Evolutionary conservation across 805 yeast species (phyloP).

Genomic region (Jamesozyma jinghongensis): DNA sequence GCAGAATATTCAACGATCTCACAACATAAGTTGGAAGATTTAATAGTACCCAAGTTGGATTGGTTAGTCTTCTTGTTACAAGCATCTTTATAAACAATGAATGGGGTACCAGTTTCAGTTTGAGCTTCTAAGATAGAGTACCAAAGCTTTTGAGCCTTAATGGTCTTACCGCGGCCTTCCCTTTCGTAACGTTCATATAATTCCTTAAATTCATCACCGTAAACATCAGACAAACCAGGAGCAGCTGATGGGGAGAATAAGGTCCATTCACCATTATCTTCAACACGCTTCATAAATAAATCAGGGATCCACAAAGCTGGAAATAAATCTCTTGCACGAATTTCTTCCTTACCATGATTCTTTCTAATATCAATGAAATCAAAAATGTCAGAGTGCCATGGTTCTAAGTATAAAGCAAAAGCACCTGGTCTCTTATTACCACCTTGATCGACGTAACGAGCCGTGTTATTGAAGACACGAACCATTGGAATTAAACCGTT

Average conservation of each 20-base stretch:
- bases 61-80: slow-evolving; percentile 83
- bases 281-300: slow-evolving; percentile 83
- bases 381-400: slow-evolving; percentile 90
- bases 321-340: slow-evolving; percentile 84
- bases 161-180: slow-evolving; percentile 49
- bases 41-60: slow-evolving; percentile 81
- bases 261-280: slow-evolving; percentile 72
- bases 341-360: slow-evolving; percentile 91
- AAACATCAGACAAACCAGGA: slow-evolving; percentile 71
- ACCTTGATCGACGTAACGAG: slow-evolving; percentile 95
- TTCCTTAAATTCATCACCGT: slow-evolving; percentile 70
- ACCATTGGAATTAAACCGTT: slow-evolving; percentile 91
- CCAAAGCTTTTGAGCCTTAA: slow-evolving; percentile 87
- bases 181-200: slow-evolving; percentile 63
- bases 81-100: slow-evolving; percentile 84
- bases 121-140: slow-evolving; percentile 79
- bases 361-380: slow-evolving; percentile 78
- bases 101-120: slow-evolving; percentile 93
- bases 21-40: slow-evolving; percentile 87
- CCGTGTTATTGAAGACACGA: slow-evolving; percentile 87
- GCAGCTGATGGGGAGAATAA: slow-evolving; percentile 82
- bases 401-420: slow-evolving; percentile 83
- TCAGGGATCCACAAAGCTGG: slow-evolving; percentile 92
- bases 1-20: slow-evolving; percentile 88
- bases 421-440: slow-evolving; percentile 98